Evolutionary conservation across 306 rosid genomes (phyloP).

Genomic region (Delonix regia): DNA sequence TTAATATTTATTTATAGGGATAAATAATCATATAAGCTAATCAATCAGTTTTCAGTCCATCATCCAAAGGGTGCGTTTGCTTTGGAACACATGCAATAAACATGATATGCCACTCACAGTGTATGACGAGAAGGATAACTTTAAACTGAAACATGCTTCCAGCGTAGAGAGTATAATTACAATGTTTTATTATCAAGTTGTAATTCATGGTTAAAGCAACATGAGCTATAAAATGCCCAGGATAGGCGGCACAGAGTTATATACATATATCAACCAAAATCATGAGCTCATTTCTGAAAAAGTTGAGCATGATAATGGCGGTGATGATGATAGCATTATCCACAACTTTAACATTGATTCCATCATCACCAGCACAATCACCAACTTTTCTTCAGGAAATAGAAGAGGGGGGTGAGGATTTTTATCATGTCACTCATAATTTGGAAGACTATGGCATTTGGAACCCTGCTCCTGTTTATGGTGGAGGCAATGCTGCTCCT

Average conservation of each 20-base stretch:
- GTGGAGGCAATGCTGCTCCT: slow-evolving; percentile 51
- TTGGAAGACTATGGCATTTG: slow-evolving; percentile 49
- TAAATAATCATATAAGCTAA: neutral
- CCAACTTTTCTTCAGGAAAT: neutral
- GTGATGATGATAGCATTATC: slow-evolving; percentile 31
- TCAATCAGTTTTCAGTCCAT: neutral
- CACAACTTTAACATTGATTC: neutral
- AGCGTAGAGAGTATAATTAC: neutral
- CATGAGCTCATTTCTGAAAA: slow-evolving; percentile 7
- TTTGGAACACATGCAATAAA: slow-evolving; percentile 43
- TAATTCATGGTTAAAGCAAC: neutral
- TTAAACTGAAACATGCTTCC: slow-evolving; percentile 20
- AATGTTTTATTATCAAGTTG: neutral
- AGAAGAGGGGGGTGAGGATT: slow-evolving; percentile 25
- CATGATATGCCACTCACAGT: slow-evolving; percentile 48
- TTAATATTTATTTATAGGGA: neutral
- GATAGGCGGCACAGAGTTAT: slow-evolving; percentile 15
- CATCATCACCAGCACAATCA: slow-evolving; percentile 13
- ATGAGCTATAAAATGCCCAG: neutral
- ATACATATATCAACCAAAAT: slow-evolving; percentile 25
- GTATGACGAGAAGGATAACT: slow-evolving; percentile 39
- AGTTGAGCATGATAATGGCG: slow-evolving; percentile 18
- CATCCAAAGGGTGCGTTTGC: slow-evolving; percentile 5
- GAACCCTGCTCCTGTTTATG: slow-evolving; percentile 49
- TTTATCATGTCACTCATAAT: neutral